Base-by-base conservation (phyloP, 371 early-diverging fungal genomes). In the Lichtheimia corymbifera region DNA sequence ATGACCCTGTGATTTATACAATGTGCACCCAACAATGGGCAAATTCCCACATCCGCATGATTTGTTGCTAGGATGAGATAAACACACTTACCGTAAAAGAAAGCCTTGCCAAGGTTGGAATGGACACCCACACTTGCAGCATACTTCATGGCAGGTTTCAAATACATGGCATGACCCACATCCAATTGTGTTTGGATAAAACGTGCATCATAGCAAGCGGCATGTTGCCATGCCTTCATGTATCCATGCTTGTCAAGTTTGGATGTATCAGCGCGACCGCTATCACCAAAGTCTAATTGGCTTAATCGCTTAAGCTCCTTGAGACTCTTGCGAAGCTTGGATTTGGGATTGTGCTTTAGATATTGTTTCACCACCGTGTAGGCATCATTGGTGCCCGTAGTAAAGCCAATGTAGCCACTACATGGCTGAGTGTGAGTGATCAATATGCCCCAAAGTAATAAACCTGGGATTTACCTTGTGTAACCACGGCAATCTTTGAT, bases 331-430 rank as follows among this genome's bases (percentile, higher is more conserved):
- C 55, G 50, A 14, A 83, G 53, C 0, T 60, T 58, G 9, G 68
- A 61, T 11, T 72, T 69, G 11, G 69, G 63, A 14, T 71, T 68
- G 24, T 74, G 42, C 17, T 64, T 59, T 4, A 71, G 67, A 35
- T 83, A 85, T 52, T 74, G 75, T n/a, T 79, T 58, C 0, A 85
- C 72, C 0, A 87, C 82, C 2, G 75, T 61, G 62, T 75, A 77
- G 0, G 82, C 82, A 59, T 85, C 85, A 24, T 83, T 82, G 12
- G 85, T 84, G 22, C 80, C 83, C 0, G 85, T 79, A 22, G 83
- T 83, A 50, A 85, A 87, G 3, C 84, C 84, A 47, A 85, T 83
- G 58, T 82, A 80, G n/a, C 86, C 86, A 45, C 83, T 77, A 58
- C 7, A 50, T 24, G 14, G 44, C 22, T 44, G 20, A 11, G 11